phyloP scores from a whole-genome alignment of 768 basidiomycete genomes.

The Tricholoma sp. region DNA sequence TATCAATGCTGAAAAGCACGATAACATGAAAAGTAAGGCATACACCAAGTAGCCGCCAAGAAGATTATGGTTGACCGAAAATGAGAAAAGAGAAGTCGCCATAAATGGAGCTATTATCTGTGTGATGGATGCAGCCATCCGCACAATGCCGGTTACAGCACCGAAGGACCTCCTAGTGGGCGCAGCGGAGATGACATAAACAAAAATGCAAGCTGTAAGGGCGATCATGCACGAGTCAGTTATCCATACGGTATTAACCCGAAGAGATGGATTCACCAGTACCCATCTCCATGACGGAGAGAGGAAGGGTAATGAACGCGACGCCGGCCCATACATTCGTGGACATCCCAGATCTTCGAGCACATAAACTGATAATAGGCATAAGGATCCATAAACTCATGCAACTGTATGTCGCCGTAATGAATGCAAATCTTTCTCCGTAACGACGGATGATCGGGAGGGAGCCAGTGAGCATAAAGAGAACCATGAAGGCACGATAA shows the following conservation, averaged over 20 bases:
- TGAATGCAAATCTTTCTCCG: constrained; percentile 43
- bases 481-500: constrained; percentile 46
- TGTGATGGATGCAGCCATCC: not conserved
- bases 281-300: constrained; percentile 11
- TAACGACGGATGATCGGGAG: constrained; percentile 38
- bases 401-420: constrained; percentile 29
- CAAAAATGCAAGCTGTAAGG: not conserved
- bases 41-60: not conserved
- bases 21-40: not conserved
- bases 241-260: not conserved
- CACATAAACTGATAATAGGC: not conserved
- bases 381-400: constrained; percentile 24
- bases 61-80: not conserved
- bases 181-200: not conserved
- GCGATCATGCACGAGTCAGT: not conserved
- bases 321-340: constrained; percentile 1
- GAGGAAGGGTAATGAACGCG: not conserved
- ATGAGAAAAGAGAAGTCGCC: not conserved
- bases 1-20: not conserved
- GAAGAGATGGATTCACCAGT: not conserved
- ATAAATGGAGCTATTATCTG: not conserved
- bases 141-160: not conserved
- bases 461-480: constrained; percentile 46
- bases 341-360: not conserved
- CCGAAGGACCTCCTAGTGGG: not conserved